phyloP scores from a whole-genome alignment of 2,329 filamentous ascomycete genomes.

The Fusarium fracticaudum region DNA sequence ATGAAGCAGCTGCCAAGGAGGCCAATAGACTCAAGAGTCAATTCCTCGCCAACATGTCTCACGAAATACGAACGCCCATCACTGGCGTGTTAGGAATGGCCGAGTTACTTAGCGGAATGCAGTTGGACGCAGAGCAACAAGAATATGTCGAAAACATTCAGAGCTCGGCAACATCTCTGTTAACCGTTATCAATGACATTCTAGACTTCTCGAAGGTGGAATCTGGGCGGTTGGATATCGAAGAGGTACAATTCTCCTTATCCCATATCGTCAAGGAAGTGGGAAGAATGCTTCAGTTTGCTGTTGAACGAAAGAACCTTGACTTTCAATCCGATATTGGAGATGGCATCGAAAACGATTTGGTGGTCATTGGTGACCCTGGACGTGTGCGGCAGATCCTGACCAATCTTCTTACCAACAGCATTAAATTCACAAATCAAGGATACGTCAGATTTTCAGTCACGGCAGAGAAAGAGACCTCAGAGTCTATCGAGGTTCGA shows the following conservation, averaged over 20 bases:
- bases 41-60: slow-evolving; percentile 84
- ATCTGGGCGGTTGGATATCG: slow-evolving; percentile 78
- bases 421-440: slow-evolving; percentile 77
- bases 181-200: slow-evolving; percentile 92
- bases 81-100: slow-evolving; percentile 84
- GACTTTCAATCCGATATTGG: slow-evolving; percentile 74
- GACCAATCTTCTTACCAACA: slow-evolving; percentile 80
- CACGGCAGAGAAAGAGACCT: slow-evolving; percentile 68
- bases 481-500: slow-evolving; percentile 72
- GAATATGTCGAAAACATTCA: slow-evolving; percentile 83
- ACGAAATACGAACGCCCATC: slow-evolving; percentile 81
- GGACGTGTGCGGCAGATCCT: slow-evolving; percentile 85
- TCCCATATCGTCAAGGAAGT: slow-evolving; percentile 80
- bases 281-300: slow-evolving; percentile 87
- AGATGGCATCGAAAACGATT: slow-evolving; percentile 68
- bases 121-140: slow-evolving; percentile 74
- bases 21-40: slow-evolving; percentile 83
- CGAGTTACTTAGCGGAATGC: slow-evolving; percentile 75
- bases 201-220: slow-evolving; percentile 90
- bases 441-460: slow-evolving; percentile 75
- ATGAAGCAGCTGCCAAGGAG: slow-evolving; percentile 82
- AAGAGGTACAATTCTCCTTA: slow-evolving; percentile 82
- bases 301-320: slow-evolving; percentile 81
- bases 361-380: slow-evolving; percentile 88
- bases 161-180: slow-evolving; percentile 79